Evolutionary conservation across 495 filamentous ascomycete genomes (phyloP).

Genomic region (Annulohypoxylon nitens): DNA sequence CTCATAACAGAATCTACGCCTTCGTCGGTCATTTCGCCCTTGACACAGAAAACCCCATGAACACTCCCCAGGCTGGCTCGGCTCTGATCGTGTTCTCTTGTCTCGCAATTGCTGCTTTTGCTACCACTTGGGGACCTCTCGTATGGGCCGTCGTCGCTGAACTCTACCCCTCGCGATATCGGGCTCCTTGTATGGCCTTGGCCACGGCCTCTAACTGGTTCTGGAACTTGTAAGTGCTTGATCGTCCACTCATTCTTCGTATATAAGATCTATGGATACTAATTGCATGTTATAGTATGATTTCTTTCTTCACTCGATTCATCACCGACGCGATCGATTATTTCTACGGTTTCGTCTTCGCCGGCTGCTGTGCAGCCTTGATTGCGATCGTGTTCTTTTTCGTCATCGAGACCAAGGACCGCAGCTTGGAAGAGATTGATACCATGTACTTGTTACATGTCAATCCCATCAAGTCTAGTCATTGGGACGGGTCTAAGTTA

Average conservation of each 20-base stretch:
- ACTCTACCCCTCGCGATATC: slow-evolving; percentile 83
- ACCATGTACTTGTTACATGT: slow-evolving; percentile 85
- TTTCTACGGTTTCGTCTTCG: slow-evolving; percentile 87
- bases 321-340: slow-evolving; percentile 82
- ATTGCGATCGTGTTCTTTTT: slow-evolving; percentile 85
- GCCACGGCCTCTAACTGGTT: slow-evolving; percentile 88
- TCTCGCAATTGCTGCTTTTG: slow-evolving; percentile 73
- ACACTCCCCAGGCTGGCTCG: slow-evolving; percentile 70
- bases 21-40: slow-evolving; percentile 71
- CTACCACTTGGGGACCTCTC: slow-evolving; percentile 86
- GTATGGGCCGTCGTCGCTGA: slow-evolving; percentile 85
- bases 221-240: slow-evolving; percentile 78
- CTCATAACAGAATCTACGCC: slow-evolving; percentile 69
- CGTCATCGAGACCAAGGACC: slow-evolving; percentile 69
- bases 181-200: slow-evolving; percentile 79
- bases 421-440: slow-evolving; percentile 73
- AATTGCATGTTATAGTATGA: slow-evolving; percentile 57
- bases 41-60: slow-evolving; percentile 61
- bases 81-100: slow-evolving; percentile 87
- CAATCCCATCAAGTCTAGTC: slow-evolving; percentile 73
- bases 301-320: slow-evolving; percentile 85
- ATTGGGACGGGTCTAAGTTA: slow-evolving; percentile 58
- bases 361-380: slow-evolving; percentile 75
- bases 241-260: slow-evolving; percentile 55
- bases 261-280: slow-evolving; percentile 60